phyloP scores from a whole-genome alignment of 805 yeast genomes.

The Nakazawaea populi region DNA sequence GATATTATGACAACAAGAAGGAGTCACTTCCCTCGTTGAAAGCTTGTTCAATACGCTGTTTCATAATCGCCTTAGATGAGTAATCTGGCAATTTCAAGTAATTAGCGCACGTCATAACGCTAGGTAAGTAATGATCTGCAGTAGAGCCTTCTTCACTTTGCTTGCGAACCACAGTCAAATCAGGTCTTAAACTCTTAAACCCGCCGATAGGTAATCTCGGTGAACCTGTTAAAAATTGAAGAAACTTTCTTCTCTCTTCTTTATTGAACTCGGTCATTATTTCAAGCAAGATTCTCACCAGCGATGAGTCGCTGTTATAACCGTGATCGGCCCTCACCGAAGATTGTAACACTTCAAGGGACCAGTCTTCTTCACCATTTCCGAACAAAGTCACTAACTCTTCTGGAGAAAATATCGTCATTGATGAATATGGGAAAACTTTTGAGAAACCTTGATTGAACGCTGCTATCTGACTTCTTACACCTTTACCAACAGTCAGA shows the following conservation, averaged over 20 bases:
- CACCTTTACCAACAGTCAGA: slow-evolving; percentile 55
- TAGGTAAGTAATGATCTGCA: slow-evolving; percentile 82
- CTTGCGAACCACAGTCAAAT: slow-evolving; percentile 81
- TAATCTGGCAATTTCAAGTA: slow-evolving; percentile 87
- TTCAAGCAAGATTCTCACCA: slow-evolving; percentile 55
- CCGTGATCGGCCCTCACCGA: slow-evolving; percentile 88
- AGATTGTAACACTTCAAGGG: slow-evolving; percentile 48
- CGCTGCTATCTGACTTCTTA: slow-evolving; percentile 54
- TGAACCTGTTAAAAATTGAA: slow-evolving; percentile 89
- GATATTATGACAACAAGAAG: slow-evolving; percentile 62
- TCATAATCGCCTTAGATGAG: slow-evolving; percentile 55
- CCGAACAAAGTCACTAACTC: slow-evolving; percentile 75
- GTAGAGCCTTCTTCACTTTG: slow-evolving; percentile 63
- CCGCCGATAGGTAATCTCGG: slow-evolving; percentile 95
- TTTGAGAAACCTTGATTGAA: slow-evolving; percentile 78
- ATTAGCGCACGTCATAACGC: slow-evolving; percentile 98
- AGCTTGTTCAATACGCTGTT: slow-evolving; percentile 56
- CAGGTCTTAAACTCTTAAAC: slow-evolving; percentile 75
- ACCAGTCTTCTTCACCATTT: slow-evolving; percentile 84
- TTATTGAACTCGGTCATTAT: slow-evolving; percentile 50
- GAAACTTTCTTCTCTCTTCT: slow-evolving; percentile 60
- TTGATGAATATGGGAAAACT: slow-evolving; percentile 73
- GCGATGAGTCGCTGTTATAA: slow-evolving; percentile 60
- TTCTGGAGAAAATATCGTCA: slow-evolving; percentile 64
- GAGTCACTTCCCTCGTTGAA: slow-evolving; percentile 86